A percentile compares a stretch with the other conserved stretches of the same genome.
Evolutionary conservation across 257 asterid genomes (phyloP).

Genomic region (Solanum tarapatanum): DNA sequence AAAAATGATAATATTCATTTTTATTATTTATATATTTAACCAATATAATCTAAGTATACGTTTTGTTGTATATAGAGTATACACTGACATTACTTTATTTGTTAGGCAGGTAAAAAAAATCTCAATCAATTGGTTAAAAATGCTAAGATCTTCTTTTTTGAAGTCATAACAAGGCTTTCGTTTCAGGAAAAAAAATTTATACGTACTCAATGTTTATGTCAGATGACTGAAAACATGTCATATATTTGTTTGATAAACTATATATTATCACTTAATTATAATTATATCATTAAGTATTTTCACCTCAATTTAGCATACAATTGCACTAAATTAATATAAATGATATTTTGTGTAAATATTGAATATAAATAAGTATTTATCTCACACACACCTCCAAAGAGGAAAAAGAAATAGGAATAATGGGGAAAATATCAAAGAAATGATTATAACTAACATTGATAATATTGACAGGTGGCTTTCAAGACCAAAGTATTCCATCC

Average conservation of each 20-base stretch:
- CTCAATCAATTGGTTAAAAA: too few species aligned
- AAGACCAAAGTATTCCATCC: constrained; percentile 9
- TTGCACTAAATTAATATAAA: not conserved
- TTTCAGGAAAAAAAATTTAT: not conserved
- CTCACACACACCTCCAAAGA: not conserved
- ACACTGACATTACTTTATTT: not conserved
- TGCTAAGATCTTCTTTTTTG: not conserved
- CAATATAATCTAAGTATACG: not conserved
- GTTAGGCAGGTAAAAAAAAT: not conserved
- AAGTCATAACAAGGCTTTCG: not conserved
- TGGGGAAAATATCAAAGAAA: not conserved
- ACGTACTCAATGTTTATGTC: not conserved
- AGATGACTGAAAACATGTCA: not conserved
- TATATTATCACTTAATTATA: not conserved
- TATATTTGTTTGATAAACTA: not conserved
- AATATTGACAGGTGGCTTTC: constrained; percentile 7
- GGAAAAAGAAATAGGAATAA: not conserved
- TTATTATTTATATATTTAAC: too few species aligned
- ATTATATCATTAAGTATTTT: not conserved
- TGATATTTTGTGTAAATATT: not conserved
- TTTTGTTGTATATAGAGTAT: not conserved
- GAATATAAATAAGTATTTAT: not conserved
- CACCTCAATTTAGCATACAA: not conserved
- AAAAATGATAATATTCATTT: too few species aligned
- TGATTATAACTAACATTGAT: not conserved